A percentile compares a stretch with the other conserved stretches of the same genome.
These are phyloP conservation scores for Protomyces inouyei DNA, from an alignment of 1,139 yeast species.

Conservation along the genomic window DNA sequence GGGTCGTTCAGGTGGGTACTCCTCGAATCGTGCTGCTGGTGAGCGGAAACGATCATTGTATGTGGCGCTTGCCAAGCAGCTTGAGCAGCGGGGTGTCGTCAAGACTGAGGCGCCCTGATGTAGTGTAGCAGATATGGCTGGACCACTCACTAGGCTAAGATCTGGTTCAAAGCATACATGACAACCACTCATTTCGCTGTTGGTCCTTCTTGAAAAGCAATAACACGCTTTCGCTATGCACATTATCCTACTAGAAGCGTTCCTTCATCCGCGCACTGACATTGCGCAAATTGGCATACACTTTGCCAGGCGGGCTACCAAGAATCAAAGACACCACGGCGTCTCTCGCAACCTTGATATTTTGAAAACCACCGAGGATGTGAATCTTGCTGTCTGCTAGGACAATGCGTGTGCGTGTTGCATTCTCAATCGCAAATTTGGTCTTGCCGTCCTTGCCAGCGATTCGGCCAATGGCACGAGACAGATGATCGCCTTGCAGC, in stretches of 20 bases:
- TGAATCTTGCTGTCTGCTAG: conserved; percentile 95
- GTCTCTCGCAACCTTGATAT: conserved; percentile 95
- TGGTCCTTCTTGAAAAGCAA: not conserved
- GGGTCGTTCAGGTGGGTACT: not conserved
- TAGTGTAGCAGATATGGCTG: too few relatives aligned
- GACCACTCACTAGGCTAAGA: too few relatives aligned
- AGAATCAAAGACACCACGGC: conserved; percentile 89
- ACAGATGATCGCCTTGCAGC: conserved; percentile 87
- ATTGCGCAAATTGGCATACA: conserved; percentile 92
- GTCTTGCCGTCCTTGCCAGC: conserved; percentile 99
- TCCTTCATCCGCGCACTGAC: conserved; percentile 97
- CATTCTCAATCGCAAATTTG: conserved; percentile 95
- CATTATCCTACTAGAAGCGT: conserved; percentile 54
- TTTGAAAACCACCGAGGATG: conserved; percentile 93
- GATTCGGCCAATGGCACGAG: conserved; percentile 98
- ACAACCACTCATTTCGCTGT: too few relatives aligned
- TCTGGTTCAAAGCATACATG: too few relatives aligned
- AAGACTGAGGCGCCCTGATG: not conserved
- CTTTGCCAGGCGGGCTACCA: conserved; percentile 98
- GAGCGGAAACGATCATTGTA: not conserved
- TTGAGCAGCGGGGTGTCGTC: not conserved
- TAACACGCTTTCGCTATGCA: not conserved
- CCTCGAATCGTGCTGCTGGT: not conserved
- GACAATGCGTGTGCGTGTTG: conserved; percentile 95
- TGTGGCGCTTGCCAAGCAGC: not conserved